Conservation (phyloP, 2,329 filamentous ascomycete species). For the Ilyonectria mors-panacis region DNA sequence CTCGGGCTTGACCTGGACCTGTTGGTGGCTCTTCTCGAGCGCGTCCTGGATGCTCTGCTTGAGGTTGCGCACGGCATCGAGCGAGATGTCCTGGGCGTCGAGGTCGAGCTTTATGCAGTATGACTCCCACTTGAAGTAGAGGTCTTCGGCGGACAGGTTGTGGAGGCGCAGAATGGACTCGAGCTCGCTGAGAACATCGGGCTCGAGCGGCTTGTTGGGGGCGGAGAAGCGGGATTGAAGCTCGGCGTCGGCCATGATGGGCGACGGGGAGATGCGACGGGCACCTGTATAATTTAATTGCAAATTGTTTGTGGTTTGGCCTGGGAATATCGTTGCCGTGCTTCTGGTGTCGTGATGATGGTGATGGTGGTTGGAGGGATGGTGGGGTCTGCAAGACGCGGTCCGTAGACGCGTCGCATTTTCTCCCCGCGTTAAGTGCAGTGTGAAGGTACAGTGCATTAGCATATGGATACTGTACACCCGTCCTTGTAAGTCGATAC, state of each 20-base stretch:
- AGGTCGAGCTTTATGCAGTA: constrained; percentile 95
- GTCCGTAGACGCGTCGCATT: constrained; percentile 38
- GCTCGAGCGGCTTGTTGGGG: constrained; percentile 69
- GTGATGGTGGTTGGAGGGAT: constrained; percentile 35
- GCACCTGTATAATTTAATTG: constrained; percentile 2
- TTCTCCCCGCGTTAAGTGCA: constrained; percentile 42
- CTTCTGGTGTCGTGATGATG: constrained; percentile 24
- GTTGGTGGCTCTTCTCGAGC: constrained; percentile 82
- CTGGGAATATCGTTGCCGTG: neutral
- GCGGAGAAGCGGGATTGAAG: constrained; percentile 56
- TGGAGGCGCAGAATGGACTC: constrained; percentile 90
- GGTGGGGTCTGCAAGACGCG: constrained; percentile 34
- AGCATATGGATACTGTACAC: neutral
- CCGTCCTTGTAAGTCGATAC: neutral
- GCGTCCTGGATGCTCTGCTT: constrained; percentile 90
- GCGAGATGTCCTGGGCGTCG: constrained; percentile 78
- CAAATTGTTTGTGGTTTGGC: neutral
- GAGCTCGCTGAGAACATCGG: constrained; percentile 86
- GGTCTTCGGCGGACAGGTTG: constrained; percentile 83
- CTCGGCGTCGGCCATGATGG: constrained; percentile 56
- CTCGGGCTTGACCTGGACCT: constrained; percentile 73
- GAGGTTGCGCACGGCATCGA: constrained; percentile 81
- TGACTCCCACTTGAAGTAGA: constrained; percentile 99
- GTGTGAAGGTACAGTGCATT: constrained; percentile 15
- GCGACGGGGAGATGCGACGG: constrained; percentile 17